Percentiles rank a stretch among this genome's conserved stretches.
phyloP scores from a whole-genome alignment of 129 eudicot species.

The Silybum marianum region DNA sequence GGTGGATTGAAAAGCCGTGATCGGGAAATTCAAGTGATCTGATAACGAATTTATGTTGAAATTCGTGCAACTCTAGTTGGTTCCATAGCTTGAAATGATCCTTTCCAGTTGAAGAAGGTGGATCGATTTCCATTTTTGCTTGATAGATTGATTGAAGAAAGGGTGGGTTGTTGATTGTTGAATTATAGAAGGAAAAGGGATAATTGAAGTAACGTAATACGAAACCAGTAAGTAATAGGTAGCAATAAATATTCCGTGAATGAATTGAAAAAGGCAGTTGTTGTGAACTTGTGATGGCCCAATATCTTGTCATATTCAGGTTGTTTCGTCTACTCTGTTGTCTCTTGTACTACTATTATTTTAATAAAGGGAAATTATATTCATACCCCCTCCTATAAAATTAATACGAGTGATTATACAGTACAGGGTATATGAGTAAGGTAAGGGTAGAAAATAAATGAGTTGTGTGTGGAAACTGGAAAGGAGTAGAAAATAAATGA shows the following conservation, averaged over 20 bases:
- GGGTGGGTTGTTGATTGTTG: neutral
- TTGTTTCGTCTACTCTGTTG: neutral
- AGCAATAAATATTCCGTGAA: neutral
- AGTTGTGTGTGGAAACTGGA: too few species aligned
- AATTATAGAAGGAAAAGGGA: neutral
- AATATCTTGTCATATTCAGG: neutral
- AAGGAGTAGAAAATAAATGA: too few species aligned
- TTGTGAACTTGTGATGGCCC: too few species aligned
- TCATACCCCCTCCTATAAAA: too few species aligned
- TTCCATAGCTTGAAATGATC: slow-evolving; percentile 64
- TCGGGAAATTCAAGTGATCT: slow-evolving; percentile 56
- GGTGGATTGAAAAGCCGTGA: slow-evolving; percentile 64
- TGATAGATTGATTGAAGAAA: neutral
- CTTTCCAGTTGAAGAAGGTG: slow-evolving; percentile 20
- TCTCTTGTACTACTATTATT: too few species aligned
- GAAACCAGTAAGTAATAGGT: neutral
- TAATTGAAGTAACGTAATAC: neutral
- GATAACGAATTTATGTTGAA: slow-evolving; percentile 56
- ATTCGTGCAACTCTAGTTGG: slow-evolving; percentile 69
- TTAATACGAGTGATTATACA: too few species aligned
- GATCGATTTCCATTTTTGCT: slow-evolving; percentile 45
- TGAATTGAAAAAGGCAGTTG: too few species aligned
- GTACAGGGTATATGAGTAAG: too few species aligned
- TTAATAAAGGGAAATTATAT: too few species aligned
- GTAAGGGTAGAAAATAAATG: too few species aligned